A percentile compares a stretch with the other conserved stretches of the same genome.
Conservation (phyloP, 2,329 filamentous ascomycete genomes). For the Ascochyta pisi region DNA sequence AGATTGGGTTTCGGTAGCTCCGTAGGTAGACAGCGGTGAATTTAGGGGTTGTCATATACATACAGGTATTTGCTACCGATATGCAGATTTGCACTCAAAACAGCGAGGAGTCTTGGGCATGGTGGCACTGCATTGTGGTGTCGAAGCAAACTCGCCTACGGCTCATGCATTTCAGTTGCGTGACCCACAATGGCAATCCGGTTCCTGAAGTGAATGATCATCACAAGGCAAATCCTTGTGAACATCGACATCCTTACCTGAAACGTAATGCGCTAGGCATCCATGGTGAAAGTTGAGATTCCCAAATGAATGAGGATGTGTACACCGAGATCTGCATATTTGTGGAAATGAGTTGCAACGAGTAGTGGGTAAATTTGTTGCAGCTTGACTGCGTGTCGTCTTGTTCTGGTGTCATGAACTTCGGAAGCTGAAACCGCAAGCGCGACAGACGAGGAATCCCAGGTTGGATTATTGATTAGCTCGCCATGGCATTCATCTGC, state of each 20-base stretch:
- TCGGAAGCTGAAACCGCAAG: conserved; percentile 9
- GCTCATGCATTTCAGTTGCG: not conserved
- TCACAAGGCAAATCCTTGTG: not conserved
- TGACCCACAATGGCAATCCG: not conserved
- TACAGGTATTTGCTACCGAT: not conserved
- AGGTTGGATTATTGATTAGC: not conserved
- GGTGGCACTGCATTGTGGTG: not conserved
- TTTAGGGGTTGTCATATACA: not conserved
- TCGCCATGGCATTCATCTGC: not conserved
- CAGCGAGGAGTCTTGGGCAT: not conserved
- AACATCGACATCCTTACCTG: not conserved
- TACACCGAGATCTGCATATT: not conserved
- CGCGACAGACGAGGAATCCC: conserved; percentile 9
- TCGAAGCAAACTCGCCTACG: not conserved
- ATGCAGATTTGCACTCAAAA: not conserved
- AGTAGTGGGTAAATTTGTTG: not conserved
- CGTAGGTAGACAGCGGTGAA: not conserved
- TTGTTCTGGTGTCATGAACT: not conserved
- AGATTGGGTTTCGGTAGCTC: conserved; percentile 7
- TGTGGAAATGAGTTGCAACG: not conserved
- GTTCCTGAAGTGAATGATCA: conserved; percentile 1
- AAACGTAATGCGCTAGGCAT: not conserved
- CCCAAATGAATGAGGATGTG: not conserved
- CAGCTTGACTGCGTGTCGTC: not conserved
- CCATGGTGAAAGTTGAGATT: not conserved